Evolutionary conservation across 805 yeast genomes (phyloP).

Genomic region (Priceomyces melissophilus): DNA sequence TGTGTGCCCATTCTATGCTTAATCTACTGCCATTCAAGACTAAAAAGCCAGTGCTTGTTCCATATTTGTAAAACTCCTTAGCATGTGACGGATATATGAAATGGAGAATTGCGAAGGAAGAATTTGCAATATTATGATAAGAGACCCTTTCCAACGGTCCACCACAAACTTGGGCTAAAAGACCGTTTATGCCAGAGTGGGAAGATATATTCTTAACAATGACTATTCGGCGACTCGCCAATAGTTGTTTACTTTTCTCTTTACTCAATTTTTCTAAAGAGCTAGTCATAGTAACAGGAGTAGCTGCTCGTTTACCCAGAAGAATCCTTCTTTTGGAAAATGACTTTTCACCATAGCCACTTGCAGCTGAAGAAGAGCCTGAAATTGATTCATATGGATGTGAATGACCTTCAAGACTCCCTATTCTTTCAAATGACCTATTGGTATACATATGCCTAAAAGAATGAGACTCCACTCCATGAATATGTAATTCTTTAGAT

Average conservation of each 20-base stretch:
- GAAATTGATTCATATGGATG: no score
- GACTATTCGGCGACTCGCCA: constrained; percentile 25
- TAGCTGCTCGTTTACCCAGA: no score
- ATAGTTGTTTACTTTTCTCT: not conserved
- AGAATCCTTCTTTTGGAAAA: no score
- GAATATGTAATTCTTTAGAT: no score
- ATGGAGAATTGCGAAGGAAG: constrained; percentile 39
- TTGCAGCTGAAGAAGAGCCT: no score
- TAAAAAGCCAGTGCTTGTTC: constrained; percentile 48
- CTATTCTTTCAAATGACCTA: no score
- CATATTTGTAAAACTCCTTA: constrained; percentile 47
- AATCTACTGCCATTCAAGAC: constrained; percentile 55
- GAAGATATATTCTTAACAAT: constrained; percentile 38
- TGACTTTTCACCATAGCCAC: no score
- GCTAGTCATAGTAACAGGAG: no score
- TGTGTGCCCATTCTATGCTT: constrained; percentile 45
- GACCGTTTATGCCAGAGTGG: constrained; percentile 44
- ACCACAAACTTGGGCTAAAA: constrained; percentile 58
- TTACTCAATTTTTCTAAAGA: not conserved
- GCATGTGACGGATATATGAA: constrained; percentile 58
- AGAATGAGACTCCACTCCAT: no score
- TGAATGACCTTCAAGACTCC: no score
- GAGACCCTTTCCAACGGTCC: constrained; percentile 63
- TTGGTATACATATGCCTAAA: no score
- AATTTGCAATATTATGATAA: constrained; percentile 14